Evolutionary conservation across 2,329 filamentous ascomycete genomes (phyloP), one percentile per base, ranked within the genome.

Genomic region (Coccinonectria pachysandricola): DNA sequence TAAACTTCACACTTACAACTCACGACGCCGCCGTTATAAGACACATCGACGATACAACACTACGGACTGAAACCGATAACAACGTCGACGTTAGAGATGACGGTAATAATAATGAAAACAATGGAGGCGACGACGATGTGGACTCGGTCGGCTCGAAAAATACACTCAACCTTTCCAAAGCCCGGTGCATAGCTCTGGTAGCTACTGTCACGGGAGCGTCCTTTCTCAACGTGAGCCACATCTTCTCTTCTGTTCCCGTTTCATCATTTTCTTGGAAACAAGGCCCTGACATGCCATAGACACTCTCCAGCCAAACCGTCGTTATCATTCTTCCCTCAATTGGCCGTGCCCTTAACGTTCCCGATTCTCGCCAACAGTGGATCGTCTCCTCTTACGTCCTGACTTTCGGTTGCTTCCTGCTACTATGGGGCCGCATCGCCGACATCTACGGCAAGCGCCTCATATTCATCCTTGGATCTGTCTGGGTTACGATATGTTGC

Each of bases 381-480:
- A 63, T 80, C 34, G 59, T 80, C 1, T 79, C 75, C 0, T 68
- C 74, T 1, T 80, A 80, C 43, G 62, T 69, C 4, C 62, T 81
- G 10, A 62, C 73, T 0, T 80, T 80, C 39, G 75, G 74, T 23
- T 79, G 75, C 49, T 79, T 80, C 43, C 53, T 80, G 14, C 54
- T 81, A 10, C 59, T 80, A 9, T 80, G 75, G 74, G 76, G 75
- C 14, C 63, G 75, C 12, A 64, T 80, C 12, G 76, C 71, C 29
- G 75, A 81, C 46, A 64, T 80, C 22, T 78, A 74, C 36, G 75
- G 75, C 29, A 76, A 77, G 46, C 64, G 75, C 7, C 55, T 65
- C 22, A 75, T 80, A 36, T 81, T 80, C 49, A 62, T 80, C 15
- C 59, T 60, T 32, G 76, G 75, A 0, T 75, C 73, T 2, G 62